Evolutionary conservation across 257 asterid genomes (phyloP).

Genomic region (Phtheirospermum japonicum): DNA sequence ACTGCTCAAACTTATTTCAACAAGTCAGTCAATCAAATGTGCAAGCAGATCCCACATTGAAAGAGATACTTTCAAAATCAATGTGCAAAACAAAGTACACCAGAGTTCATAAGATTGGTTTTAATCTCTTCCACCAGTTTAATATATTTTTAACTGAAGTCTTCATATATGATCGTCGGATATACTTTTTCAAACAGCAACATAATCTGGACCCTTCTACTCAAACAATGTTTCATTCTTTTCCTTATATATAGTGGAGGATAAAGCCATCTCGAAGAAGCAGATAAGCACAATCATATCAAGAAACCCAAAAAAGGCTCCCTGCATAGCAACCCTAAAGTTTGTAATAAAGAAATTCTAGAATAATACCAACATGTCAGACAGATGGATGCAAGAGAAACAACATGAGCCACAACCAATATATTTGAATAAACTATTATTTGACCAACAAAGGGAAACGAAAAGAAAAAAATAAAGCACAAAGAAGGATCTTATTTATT

Average conservation of each 20-base stretch:
- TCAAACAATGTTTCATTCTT: slow-evolving; percentile 8
- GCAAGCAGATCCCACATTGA: slow-evolving; percentile 23
- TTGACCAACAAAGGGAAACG: too few relatives aligned
- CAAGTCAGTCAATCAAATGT: not conserved
- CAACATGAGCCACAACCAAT: too few relatives aligned
- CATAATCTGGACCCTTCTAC: slow-evolving; percentile 14
- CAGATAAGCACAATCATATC: not conserved
- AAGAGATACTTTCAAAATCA: slow-evolving; percentile 22
- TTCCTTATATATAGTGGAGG: not conserved
- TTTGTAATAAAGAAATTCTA: too few relatives aligned
- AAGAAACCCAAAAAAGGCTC: not conserved
- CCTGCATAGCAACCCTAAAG: too few relatives aligned
- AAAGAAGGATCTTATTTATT: too few relatives aligned
- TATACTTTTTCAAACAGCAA: slow-evolving; percentile 6
- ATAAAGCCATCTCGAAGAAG: slow-evolving; percentile 5
- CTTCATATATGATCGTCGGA: not conserved
- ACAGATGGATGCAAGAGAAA: too few relatives aligned
- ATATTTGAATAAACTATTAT: too few relatives aligned
- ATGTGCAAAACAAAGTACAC: not conserved
- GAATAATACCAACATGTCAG: too few relatives aligned
- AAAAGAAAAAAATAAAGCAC: too few relatives aligned
- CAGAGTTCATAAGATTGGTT: slow-evolving; percentile 7
- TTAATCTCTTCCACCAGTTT: slow-evolving; percentile 7
- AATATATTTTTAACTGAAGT: not conserved
- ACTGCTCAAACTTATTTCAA: slow-evolving; percentile 19